Percentiles rank a stretch among this genome's conserved stretches.
Conservation (phyloP, 2,329 filamentous ascomycete species). For the Cordyceps fumosorosea region DNA sequence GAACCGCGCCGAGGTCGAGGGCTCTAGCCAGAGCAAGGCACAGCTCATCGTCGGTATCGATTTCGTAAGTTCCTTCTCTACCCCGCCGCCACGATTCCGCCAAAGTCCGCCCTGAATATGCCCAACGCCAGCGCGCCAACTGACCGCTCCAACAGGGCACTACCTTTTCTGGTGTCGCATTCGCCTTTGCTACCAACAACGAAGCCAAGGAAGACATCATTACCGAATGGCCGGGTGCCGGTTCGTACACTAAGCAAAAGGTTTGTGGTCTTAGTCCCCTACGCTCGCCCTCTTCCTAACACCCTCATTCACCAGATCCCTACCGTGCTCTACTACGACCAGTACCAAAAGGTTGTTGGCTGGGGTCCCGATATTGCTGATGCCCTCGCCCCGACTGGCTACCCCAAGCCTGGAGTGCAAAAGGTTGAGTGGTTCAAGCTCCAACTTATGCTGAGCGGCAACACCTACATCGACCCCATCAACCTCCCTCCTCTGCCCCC, state of each 20-base stretch:
- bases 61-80: constrained; percentile 59
- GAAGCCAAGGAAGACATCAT: constrained; percentile 98
- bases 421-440: constrained; percentile 99
- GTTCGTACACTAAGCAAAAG: constrained; percentile 98
- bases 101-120: not conserved
- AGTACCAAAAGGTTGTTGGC: constrained; percentile 98
- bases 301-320: constrained; percentile 64
- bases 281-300: not conserved
- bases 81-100: not conserved
- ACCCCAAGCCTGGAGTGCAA: constrained; percentile 94
- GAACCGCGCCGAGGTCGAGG: constrained; percentile 70
- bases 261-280: constrained; percentile 35
- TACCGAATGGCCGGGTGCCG: constrained; percentile 96
- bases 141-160: constrained; percentile 59
- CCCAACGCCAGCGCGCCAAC: not conserved
- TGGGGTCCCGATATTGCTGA: constrained; percentile 99
- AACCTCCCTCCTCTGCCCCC: constrained; percentile 95
- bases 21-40: constrained; percentile 82
- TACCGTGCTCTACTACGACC: constrained; percentile 98
- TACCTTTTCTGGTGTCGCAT: constrained; percentile 95
- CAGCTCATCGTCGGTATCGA: constrained; percentile 98
- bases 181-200: constrained; percentile 94
- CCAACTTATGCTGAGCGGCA: constrained; percentile 96
- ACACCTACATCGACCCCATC: constrained; percentile 98
- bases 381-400: constrained; percentile 90